Evolutionary conservation across 805 yeast genomes (phyloP), one percentile per base, ranked within the genome.

Genomic region (Saccharomycopsis sp.): DNA sequence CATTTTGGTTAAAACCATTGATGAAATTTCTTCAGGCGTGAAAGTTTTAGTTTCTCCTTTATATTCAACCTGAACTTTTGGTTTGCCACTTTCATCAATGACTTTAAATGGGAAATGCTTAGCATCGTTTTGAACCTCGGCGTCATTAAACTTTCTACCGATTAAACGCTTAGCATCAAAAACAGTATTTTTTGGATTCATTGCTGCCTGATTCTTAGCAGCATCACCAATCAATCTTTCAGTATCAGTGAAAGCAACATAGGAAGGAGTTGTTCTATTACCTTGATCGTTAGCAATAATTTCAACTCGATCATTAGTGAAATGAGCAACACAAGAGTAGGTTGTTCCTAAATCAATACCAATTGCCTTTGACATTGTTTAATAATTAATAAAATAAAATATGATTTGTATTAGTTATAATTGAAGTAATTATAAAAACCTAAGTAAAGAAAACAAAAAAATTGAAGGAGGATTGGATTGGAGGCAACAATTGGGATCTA

Each of bases 321-420:
- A 79, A 66, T 77, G 88, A 60, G 96, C 97, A 51, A 90, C 97
- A 79, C 97, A 89, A 9, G 96, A 89, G 77, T 89, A 89, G 4
- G 97, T 89, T 53, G 97, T 89, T 64, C 97, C 96, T 73, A 88
- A 82, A 76, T 87, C 96, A 68, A 87, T 87, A 70, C 95, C 88
- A 57, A 79, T 67, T 60, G 79, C 77, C 64, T 68, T 73, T 44
- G 74, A 67, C 78, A 73, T 73, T 31, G 44, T 63, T 40, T 23
- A 37, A 20, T 8, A n/a, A n/a, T n/a, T n/a, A n/a, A n/a, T n/a
- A n/a, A n/a, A n/a, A n/a, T n/a, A n/a, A n/a, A n/a, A n/a, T n/a
- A n/a, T n/a, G n/a, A n/a, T n/a, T n/a, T n/a, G n/a, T n/a, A n/a
- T n/a, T n/a, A n/a, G n/a, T n/a, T n/a, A n/a, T n/a, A n/a, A n/a